Evolutionary conservation across 148 eudicot genomes (phyloP).

Genomic region (Dysphania ambrosioides): DNA sequence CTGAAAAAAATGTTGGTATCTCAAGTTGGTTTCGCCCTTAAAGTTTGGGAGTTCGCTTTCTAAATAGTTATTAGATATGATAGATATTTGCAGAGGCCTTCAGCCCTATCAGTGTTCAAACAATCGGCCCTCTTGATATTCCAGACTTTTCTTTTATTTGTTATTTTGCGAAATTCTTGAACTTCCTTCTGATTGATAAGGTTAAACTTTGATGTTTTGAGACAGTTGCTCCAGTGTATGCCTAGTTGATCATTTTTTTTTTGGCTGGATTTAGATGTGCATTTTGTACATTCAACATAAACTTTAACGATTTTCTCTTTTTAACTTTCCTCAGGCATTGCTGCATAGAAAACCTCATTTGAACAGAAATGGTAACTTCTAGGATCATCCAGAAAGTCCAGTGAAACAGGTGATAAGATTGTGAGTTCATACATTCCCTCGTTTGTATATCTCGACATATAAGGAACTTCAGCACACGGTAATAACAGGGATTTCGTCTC

Average conservation of each 20-base stretch:
- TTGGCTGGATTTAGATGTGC: slow-evolving; percentile 4
- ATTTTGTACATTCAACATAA: not conserved
- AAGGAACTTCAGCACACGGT: slow-evolving; percentile 28
- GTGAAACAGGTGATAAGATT: slow-evolving; percentile 29
- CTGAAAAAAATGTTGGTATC: not conserved
- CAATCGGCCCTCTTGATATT: not conserved
- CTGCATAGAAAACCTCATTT: slow-evolving; percentile 48
- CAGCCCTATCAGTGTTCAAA: not conserved
- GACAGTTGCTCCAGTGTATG: not conserved
- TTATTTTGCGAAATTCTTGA: too few species aligned
- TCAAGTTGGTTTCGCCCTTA: too few species aligned
- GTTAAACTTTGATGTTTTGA: too few species aligned
- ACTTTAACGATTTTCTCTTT: not conserved
- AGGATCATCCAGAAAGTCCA: slow-evolving; percentile 26
- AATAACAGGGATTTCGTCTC: slow-evolving; percentile 7
- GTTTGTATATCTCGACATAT: slow-evolving; percentile 34
- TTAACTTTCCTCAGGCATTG: slow-evolving; percentile 47
- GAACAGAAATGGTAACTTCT: slow-evolving; percentile 34
- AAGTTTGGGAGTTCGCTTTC: not conserved
- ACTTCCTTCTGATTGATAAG: too few species aligned
- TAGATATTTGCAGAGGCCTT: not conserved
- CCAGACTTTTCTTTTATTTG: too few species aligned
- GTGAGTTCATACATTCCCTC: slow-evolving; percentile 30
- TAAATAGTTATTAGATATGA: not conserved
- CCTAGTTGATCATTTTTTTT: not conserved